These are phyloP conservation scores for Kwoniella sp. DNA, from an alignment of 768 basidiomycete genomes.

Conservation along the genomic window DNA sequence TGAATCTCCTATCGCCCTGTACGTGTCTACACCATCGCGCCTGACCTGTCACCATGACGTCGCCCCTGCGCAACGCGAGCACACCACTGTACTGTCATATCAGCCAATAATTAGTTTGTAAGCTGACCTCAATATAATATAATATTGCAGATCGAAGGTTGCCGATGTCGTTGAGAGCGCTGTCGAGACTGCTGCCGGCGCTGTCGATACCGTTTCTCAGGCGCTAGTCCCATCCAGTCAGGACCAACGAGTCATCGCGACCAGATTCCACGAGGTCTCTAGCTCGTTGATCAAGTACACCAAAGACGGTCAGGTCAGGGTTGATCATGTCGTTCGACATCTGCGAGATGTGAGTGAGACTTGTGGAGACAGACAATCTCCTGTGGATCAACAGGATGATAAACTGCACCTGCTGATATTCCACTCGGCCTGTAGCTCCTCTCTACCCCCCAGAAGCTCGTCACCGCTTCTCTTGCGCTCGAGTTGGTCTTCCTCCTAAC, in stretches of 20 bases:
- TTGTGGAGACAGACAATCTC: no score
- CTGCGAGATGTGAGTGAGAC: slow-evolving; percentile 32
- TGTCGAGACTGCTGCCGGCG: slow-evolving; percentile 52
- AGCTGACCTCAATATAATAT: no score
- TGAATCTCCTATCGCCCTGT: slow-evolving; percentile 36
- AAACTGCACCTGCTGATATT: neutral
- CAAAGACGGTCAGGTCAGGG: slow-evolving; percentile 29
- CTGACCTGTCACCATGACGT: neutral
- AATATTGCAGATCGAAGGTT: slow-evolving; percentile 28
- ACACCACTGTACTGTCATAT: no score
- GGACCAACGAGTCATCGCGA: slow-evolving; percentile 14
- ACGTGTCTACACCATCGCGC: slow-evolving; percentile 7
- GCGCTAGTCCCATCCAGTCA: slow-evolving; percentile 24
- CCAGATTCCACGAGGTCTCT: slow-evolving; percentile 8
- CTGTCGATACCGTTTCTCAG: slow-evolving; percentile 22
- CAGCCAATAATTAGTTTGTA: no score
- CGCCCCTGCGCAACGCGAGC: no score
- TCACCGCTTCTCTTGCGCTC: slow-evolving; percentile 34
- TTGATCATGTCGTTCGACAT: slow-evolving; percentile 33
- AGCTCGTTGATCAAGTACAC: slow-evolving; percentile 26
- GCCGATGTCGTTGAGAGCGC: slow-evolving; percentile 58
- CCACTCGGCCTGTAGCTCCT: slow-evolving; percentile 29
- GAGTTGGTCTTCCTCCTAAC: slow-evolving; percentile 45
- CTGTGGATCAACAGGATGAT: no score
- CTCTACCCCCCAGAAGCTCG: slow-evolving; percentile 39